A percentile compares a stretch with the other conserved stretches of the same genome.
These are phyloP conservation scores for Endothia cerciana DNA, from an alignment of 2,329 filamentous ascomycete genomes.

Conservation along the genomic window DNA sequence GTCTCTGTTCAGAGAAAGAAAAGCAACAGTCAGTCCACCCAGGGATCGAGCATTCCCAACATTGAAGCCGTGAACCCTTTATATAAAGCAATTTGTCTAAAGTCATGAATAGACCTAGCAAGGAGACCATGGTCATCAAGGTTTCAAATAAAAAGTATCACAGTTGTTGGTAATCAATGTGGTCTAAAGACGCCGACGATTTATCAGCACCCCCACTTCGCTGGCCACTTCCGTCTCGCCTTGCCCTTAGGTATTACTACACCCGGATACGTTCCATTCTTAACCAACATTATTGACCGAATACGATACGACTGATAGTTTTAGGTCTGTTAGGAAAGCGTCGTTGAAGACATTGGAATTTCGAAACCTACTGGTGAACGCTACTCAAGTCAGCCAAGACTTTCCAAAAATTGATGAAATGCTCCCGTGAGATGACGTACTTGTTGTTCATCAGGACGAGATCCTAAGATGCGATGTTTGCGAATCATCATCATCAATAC, in stretches of 20 bases:
- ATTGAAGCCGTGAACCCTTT: background rate
- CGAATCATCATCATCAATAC: background rate
- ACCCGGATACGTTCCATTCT: background rate
- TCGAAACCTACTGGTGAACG: background rate
- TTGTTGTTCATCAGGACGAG: background rate
- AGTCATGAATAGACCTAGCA: background rate
- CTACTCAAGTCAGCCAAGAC: background rate
- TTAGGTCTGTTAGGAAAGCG: background rate
- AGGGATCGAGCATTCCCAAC: background rate
- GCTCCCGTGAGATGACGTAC: background rate
- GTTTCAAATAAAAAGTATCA: background rate
- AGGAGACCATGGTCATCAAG: background rate
- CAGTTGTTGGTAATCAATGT: background rate
- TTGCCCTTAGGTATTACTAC: background rate
- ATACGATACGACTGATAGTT: background rate
- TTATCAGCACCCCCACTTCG: background rate
- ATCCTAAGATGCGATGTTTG: background rate
- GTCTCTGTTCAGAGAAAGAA: background rate
- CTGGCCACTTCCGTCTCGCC: background rate
- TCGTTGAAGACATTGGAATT: background rate
- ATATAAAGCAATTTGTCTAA: background rate
- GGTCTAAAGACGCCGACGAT: background rate
- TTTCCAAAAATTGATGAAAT: background rate
- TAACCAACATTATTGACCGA: background rate
- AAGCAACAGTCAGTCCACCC: background rate